These are phyloP conservation scores for Datisca glomerata DNA, from an alignment of 306 rosid species.

Conservation along the genomic window DNA sequence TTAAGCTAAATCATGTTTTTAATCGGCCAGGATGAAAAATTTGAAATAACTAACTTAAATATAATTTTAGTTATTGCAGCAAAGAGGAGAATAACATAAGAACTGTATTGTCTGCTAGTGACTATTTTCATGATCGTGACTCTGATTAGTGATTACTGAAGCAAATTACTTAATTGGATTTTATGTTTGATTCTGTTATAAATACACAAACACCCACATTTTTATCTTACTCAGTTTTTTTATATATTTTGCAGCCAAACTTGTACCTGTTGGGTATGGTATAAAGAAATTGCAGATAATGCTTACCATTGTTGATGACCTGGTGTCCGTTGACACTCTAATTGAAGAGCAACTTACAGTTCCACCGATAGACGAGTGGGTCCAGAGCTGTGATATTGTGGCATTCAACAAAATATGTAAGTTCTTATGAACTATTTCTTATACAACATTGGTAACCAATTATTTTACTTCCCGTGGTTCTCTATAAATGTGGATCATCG, in stretches of 20 bases:
- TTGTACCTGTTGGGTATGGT: constrained; percentile 80
- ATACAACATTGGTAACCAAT: too few relatives aligned
- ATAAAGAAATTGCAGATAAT: constrained; percentile 76
- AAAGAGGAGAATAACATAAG: not conserved
- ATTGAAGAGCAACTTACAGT: constrained; percentile 49
- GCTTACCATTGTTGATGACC: constrained; percentile 72
- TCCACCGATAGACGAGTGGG: constrained; percentile 69
- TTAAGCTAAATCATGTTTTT: too few relatives aligned
- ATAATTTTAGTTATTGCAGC: not conserved
- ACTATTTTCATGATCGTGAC: too few relatives aligned
- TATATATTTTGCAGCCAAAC: constrained; percentile 45
- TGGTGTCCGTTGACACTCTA: constrained; percentile 67
- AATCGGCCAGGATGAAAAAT: too few relatives aligned
- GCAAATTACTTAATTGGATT: not conserved
- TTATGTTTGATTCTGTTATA: not conserved
- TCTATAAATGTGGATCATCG: too few relatives aligned
- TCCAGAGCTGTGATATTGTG: constrained; percentile 90
- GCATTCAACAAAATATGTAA: constrained; percentile 88
- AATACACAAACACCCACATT: not conserved
- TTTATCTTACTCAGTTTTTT: not conserved
- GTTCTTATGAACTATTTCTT: too few relatives aligned
- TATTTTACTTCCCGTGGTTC: too few relatives aligned
- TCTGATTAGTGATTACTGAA: not conserved
- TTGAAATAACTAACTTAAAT: not conserved
- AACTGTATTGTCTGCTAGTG: too few relatives aligned